Evolutionary conservation across 257 asterid species (phyloP).

Genomic region (Nicotiana paniculata): DNA sequence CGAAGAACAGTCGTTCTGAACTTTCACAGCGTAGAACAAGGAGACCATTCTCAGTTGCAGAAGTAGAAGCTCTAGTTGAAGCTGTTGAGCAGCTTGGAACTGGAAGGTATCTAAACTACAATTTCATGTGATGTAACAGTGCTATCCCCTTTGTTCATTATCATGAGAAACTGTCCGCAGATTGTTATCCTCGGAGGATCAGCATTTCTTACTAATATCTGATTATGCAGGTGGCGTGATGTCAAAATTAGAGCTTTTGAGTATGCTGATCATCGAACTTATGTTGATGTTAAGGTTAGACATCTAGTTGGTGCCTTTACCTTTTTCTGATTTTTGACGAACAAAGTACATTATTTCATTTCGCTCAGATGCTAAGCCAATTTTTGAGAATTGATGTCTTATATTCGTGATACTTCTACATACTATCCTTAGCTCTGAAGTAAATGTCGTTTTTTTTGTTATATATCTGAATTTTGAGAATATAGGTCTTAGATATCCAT

Average conservation of each 20-base stretch:
- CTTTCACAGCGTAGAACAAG: conserved; percentile 79
- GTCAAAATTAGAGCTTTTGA: conserved; percentile 86
- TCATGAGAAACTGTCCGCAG: not conserved
- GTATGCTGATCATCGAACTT: conserved; percentile 86
- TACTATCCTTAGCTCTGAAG: not conserved
- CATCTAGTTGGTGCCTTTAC: not conserved
- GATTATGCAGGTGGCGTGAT: conserved; percentile 86
- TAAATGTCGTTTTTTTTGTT: not conserved
- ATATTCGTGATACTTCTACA: not conserved
- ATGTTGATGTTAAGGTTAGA: conserved; percentile 86
- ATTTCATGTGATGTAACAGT: not conserved
- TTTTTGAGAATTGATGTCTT: not conserved
- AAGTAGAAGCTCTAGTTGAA: conserved; percentile 92
- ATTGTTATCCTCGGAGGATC: not conserved
- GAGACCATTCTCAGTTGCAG: conserved; percentile 85
- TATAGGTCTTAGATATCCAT: not conserved
- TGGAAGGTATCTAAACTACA: conserved; percentile 51
- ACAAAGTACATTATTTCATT: not conserved
- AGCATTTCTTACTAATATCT: not conserved
- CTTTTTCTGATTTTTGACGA: not conserved
- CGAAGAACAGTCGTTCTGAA: conserved; percentile 55
- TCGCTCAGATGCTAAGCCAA: not conserved
- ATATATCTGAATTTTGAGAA: not conserved
- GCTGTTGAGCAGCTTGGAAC: conserved; percentile 94
- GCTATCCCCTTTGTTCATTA: not conserved